Base-by-base conservation (phyloP, 163 green algal genomes). In the Smithsoniella earleae region DNA sequence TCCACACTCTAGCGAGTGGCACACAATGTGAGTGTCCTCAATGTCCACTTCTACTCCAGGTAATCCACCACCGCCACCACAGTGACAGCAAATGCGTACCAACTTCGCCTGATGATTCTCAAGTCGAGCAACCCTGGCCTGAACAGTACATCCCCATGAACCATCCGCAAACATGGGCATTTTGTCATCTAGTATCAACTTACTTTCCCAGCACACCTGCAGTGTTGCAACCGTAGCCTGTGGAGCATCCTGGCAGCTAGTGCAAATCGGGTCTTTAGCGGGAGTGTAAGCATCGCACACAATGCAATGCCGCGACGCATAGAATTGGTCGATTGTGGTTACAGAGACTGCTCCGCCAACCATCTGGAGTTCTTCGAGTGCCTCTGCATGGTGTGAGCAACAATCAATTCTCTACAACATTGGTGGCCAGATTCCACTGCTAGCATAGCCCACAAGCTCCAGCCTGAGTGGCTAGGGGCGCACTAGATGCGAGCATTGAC, bases 241-340 rank as follows among this genome's bases (percentile, higher is more conserved):
- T 2, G 88, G 84, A 25, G 86, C 74, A 4, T 31, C 55, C 25
- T 66, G 30, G 75, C 75, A 82, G 6, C 46, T 20, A n/a, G 74
- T 49, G 46, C 83, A 89, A 33, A 96, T 74, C 34, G 83, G 78
- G 78, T 88, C 31, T 25, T 66, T 75, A 4, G 83, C 82, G 25
- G 75, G 77, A 2, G 91, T 96, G 36, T 95, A 83, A 18, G 79
- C 76, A 76, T 95, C 91, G 82, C 93, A 98, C 54, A 94, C 85
- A 2, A 85, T 86, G 80, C 93, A 98, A 79, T 96, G 89, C 13
- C 85, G 80, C 1, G 91, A 97, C 13, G 95, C 78, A 79, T 96
- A 97, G 83, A 91, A 98, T 28, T 78, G 77, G 76, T 97, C 91
- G 46, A 97, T 97, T 13, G 92, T 96, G 63, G 62, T 76, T 13